Evolutionary conservation across 2,329 filamentous ascomycete species (phyloP).

Genomic region (Claviceps maximensis): DNA sequence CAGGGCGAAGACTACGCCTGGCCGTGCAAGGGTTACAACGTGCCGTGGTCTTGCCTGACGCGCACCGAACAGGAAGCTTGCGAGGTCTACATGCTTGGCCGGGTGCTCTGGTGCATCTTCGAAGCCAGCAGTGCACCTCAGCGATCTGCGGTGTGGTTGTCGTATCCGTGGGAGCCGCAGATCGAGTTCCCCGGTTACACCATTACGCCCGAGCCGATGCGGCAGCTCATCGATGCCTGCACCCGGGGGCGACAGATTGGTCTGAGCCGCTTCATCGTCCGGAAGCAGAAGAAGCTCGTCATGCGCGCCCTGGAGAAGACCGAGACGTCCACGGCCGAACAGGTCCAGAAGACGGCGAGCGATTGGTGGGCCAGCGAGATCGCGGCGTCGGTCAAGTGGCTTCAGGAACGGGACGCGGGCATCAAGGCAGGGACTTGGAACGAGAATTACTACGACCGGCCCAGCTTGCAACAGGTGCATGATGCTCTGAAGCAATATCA

Average conservation of each 20-base stretch:
- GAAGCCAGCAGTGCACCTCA: constrained; percentile 47
- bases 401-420: constrained; percentile 26
- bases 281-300: constrained; percentile 32
- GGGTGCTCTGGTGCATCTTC: constrained; percentile 49
- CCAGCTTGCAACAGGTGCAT: constrained; percentile 31
- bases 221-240: constrained; percentile 36
- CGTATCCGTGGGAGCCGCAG: constrained; percentile 41
- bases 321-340: constrained; percentile 21
- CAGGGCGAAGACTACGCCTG: constrained; percentile 33
- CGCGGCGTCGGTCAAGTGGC: constrained; percentile 31
- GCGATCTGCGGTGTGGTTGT: constrained; percentile 43
- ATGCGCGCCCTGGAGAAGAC: constrained; percentile 22
- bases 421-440: constrained; percentile 31
- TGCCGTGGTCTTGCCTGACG: constrained; percentile 42
- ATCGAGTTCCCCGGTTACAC: constrained; percentile 42
- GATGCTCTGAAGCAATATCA: constrained; percentile 16
- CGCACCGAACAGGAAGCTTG: constrained; percentile 40
- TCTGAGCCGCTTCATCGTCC: constrained; percentile 30
- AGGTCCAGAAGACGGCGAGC: constrained; percentile 25
- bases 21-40: constrained; percentile 38
- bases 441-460: constrained; percentile 36
- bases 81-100: constrained; percentile 49
- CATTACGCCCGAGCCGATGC: constrained; percentile 31
- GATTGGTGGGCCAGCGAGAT: constrained; percentile 38
- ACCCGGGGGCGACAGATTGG: constrained; percentile 33